These are phyloP conservation scores for Heliosperma pusillum DNA, from an alignment of 148 eudicot genomes.

Conservation along the genomic window DNA sequence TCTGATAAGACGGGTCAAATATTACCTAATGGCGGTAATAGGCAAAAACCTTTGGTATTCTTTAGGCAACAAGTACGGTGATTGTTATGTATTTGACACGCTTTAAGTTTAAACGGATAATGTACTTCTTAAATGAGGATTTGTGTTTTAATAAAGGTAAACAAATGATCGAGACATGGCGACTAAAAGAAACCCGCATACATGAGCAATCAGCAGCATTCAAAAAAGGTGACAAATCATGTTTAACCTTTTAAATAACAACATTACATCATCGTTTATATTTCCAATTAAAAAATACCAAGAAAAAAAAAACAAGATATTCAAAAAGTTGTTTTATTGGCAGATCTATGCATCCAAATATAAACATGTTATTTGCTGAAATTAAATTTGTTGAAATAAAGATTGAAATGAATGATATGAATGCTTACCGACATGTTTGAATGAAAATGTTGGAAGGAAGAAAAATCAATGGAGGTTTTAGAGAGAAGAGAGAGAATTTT, in stretches of 20 bases:
- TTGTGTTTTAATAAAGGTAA: no score
- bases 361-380: neutral
- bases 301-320: neutral
- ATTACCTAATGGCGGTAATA: no score
- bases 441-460: neutral
- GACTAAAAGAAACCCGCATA: neutral
- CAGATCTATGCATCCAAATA: constrained; percentile 20
- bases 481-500: neutral
- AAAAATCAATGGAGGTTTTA: neutral
- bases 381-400: neutral
- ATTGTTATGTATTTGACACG: no score
- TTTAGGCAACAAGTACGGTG: no score
- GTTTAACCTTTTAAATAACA: neutral
- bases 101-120: no score
- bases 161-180: neutral
- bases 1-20: no score
- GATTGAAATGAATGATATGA: constrained; percentile 1
- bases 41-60: no score
- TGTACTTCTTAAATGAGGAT: no score
- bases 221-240: neutral
- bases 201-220: neutral
- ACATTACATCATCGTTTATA: neutral
- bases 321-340: neutral
- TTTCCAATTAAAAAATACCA: neutral
- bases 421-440: constrained; percentile 31